A percentile compares a stretch with the other conserved stretches of the same genome.
These are phyloP conservation scores for Colletotrichum orbiculare DNA, from an alignment of 2,329 filamentous ascomycete species.

Conservation along the genomic window DNA sequence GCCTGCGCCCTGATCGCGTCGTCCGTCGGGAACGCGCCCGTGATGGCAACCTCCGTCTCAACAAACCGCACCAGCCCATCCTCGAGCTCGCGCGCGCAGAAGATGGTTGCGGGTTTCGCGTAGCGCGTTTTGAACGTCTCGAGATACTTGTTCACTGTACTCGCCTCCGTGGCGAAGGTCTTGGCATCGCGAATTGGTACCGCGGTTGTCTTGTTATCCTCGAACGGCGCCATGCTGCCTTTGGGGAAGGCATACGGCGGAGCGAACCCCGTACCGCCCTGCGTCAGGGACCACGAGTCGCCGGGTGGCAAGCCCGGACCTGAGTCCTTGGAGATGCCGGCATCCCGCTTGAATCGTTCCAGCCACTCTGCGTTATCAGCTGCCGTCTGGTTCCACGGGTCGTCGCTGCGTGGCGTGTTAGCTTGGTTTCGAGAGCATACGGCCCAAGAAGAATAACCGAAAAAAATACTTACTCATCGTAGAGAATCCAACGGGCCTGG, in stretches of 20 bases:
- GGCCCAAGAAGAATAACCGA: background rate
- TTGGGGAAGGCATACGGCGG: constrained; percentile 65
- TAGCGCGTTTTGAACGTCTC: constrained; percentile 56
- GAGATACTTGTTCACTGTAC: constrained; percentile 61
- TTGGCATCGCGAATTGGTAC: constrained; percentile 51
- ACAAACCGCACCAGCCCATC: constrained; percentile 63
- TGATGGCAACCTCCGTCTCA: constrained; percentile 49
- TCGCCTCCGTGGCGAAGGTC: constrained; percentile 54
- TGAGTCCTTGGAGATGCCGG: constrained; percentile 60
- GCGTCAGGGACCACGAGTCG: constrained; percentile 57
- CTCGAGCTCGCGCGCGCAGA: constrained; percentile 70
- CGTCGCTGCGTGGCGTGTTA: constrained; percentile 57
- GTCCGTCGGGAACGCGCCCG: constrained; percentile 59
- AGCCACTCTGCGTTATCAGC: constrained; percentile 74
- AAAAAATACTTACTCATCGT: constrained; percentile 63
- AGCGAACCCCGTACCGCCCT: constrained; percentile 65
- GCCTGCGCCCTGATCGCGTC: constrained; percentile 58
- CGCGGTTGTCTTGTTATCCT: constrained; percentile 37
- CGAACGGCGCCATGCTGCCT: constrained; percentile 39
- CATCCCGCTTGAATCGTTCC: constrained; percentile 69
- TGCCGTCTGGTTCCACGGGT: constrained; percentile 73
- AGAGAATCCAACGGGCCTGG: constrained; percentile 71
- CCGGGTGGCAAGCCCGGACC: constrained; percentile 61
- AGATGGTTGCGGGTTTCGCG: constrained; percentile 61
- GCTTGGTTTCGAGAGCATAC: background rate